Percentiles rank a stretch among this genome's conserved stretches.
Evolutionary conservation across 1,284 basidiomycete genomes (phyloP).

Genomic region (Rhodotorula sp.): DNA sequence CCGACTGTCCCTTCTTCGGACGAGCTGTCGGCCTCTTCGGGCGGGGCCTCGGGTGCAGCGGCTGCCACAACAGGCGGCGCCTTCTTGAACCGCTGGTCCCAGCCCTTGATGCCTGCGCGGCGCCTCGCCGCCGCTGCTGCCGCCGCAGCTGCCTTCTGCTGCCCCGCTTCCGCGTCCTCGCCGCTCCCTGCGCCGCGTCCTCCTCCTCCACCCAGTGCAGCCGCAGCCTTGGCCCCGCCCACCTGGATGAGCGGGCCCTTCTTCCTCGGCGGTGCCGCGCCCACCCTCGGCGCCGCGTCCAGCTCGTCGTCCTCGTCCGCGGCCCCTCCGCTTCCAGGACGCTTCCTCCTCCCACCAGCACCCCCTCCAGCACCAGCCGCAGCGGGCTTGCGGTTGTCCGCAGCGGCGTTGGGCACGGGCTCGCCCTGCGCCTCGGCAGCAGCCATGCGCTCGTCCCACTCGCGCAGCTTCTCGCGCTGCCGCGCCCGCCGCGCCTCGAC

Average conservation of each 20-base stretch:
- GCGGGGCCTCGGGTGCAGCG: neutral
- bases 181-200: neutral
- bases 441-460: slow-evolving; percentile 10
- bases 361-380: neutral
- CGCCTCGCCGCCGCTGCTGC: slow-evolving; percentile 11
- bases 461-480: slow-evolving; percentile 5
- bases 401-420: no score
- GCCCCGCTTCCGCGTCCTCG: neutral
- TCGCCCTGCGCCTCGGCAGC: neutral
- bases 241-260: slow-evolving; percentile 29
- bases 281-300: slow-evolving; percentile 9
- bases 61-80: neutral
- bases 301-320: slow-evolving; percentile 20
- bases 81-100: slow-evolving; percentile 35
- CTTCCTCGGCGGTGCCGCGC: slow-evolving; percentile 3
- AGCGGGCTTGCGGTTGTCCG: neutral
- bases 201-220: neutral
- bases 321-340: neutral
- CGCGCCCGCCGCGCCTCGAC: slow-evolving; percentile 1
- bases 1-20: neutral
- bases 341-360: neutral
- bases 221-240: slow-evolving; percentile 20
- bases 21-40: neutral
- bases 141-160: neutral
- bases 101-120: slow-evolving; percentile 21